Base-by-base conservation (phyloP, 148 eudicot genomes). In the Linanthus parryae region DNA sequence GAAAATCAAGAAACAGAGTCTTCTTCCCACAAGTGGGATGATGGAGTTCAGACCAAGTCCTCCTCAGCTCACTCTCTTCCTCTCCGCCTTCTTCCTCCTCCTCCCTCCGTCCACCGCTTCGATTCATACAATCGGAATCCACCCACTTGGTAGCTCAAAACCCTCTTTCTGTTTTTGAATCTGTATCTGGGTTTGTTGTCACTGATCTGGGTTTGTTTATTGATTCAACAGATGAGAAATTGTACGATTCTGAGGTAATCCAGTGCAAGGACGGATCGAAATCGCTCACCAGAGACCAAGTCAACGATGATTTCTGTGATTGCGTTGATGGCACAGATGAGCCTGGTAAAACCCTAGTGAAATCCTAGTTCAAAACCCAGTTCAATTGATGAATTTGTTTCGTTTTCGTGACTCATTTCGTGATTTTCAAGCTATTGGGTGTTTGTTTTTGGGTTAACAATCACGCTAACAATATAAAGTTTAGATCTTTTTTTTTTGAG, bases 241-340 rank as follows among this genome's bases (percentile, higher is more conserved):
- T 24, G 14, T 47, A 47, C 11, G 68, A 55, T 11, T 37, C 79
- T 3, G 74, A 69, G 46, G 47, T 83, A 48, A 83, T 87, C 29
- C 69, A 83, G 17, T 87, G 96, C 72, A 87, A 75, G 63, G 96
- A 87, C 30, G 83, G 79, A 16, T 83, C 81, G 2, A 80, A 48
- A 33, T 68, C 64, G 2, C 80, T 87, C 58, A 49, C 73, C 5
- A 73, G 59, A 73, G 73, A 83, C 28, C 84, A 88, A 23, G 25
- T 80, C 52, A 83, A 87, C 57, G 96, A 87, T 57, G 63, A 87
- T 31, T 87, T 83, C 55, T 87, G 96, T 31, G 96, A 87, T 56
- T 87, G 96, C 52, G 13, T 71, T 46, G 96, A 87, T 61, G 96
- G 96, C 34, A 75, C 96, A 29, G 96, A 87, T 65, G 96, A 87